phyloP scores from a whole-genome alignment of 1,284 basidiomycete species.

The Apiotrichum gamsii region DNA sequence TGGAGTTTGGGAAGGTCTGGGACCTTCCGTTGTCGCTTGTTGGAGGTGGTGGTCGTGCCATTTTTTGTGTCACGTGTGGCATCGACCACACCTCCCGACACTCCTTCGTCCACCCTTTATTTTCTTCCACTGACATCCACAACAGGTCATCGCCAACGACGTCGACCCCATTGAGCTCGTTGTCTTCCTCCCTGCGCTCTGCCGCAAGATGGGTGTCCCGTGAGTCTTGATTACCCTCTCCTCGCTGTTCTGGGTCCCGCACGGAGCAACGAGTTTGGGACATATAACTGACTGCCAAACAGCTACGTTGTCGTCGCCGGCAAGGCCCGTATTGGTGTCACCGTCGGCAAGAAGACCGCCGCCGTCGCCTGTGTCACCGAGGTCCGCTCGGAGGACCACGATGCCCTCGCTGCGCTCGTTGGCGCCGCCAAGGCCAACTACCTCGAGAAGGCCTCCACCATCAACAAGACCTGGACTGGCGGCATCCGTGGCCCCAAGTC shows the following conservation, averaged over 20 bases:
- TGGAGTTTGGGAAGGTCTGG: no score
- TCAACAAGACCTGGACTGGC: constrained; percentile 90
- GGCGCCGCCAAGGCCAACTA: constrained; percentile 97
- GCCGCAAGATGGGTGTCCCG: constrained; percentile 95
- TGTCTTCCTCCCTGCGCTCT: constrained; percentile 96
- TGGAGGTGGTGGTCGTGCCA: no score
- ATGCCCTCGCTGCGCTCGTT: constrained; percentile 87
- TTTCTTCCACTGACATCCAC: no score
- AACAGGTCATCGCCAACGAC: constrained; percentile 96
- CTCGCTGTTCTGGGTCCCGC: no score
- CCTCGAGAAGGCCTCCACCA: constrained; percentile 93
- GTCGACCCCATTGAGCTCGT: constrained; percentile 80
- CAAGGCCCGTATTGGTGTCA: constrained; percentile 83
- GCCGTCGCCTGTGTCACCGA: constrained; percentile 87
- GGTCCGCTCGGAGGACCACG: constrained; percentile 87
- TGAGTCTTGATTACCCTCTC: no score
- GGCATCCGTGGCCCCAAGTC: constrained; percentile 89
- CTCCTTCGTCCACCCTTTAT: no score
- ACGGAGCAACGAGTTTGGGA: no score
- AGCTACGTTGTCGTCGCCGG: constrained; percentile 98
- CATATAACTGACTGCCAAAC: no score
- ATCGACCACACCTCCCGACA: no score
- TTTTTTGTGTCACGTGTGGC: no score
- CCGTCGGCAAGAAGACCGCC: constrained; percentile 79
- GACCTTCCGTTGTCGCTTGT: no score